These are phyloP conservation scores for Pichia cephalocereana DNA, from an alignment of 805 yeast genomes.

Conservation along the genomic window DNA sequence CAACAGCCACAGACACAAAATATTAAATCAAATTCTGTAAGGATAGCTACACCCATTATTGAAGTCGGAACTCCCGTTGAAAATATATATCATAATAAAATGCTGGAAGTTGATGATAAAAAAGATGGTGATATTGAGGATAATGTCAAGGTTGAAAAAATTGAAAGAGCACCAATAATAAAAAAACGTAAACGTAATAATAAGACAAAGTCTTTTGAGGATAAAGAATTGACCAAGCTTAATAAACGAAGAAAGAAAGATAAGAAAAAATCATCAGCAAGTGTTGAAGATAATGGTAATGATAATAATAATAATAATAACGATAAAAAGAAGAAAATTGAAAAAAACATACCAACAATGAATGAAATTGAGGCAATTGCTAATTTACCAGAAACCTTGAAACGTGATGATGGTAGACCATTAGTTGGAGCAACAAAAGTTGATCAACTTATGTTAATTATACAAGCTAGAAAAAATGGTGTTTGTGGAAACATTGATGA, in stretches of 20 bases:
- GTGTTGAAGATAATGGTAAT: no score
- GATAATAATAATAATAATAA: no score
- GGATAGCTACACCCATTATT: background rate
- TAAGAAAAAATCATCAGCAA: no score
- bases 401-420: conserved; percentile 57
- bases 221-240: background rate
- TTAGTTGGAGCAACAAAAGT: conserved; percentile 80
- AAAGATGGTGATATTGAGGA: background rate
- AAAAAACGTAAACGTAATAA: background rate
- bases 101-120: background rate
- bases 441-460: conserved; percentile 83
- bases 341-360: no score
- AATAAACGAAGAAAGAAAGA: no score
- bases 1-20: conserved; percentile 10
- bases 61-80: background rate
- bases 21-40: background rate
- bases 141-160: background rate
- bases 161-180: background rate
- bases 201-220: background rate
- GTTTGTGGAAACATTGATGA: conserved; percentile 54
- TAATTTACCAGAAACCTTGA: conserved; percentile 18
- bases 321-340: no score
- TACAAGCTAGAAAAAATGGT: conserved; percentile 80
- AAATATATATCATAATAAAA: no score
- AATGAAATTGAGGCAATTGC: no score